Evolutionary conservation across 306 rosid species (phyloP).

Genomic region (Prunus mume): DNA sequence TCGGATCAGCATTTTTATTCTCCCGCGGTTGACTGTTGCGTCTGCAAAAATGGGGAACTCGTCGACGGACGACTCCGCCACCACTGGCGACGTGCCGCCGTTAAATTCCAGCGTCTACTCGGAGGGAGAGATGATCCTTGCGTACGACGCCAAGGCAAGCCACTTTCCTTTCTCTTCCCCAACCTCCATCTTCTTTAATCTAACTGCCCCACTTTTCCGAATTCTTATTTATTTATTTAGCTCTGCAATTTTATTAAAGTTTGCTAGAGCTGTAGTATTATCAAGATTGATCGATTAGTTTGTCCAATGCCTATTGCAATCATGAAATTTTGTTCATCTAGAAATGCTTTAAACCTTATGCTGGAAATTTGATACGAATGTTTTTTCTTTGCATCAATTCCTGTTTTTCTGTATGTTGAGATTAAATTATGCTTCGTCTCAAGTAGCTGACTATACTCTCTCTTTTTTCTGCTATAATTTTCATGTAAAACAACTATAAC

Average conservation of each 20-base stretch:
- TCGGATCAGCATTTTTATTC: not conserved
- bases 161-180: not conserved
- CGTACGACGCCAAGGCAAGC: constrained; percentile 76
- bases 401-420: not conserved
- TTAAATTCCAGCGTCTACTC: constrained; percentile 40
- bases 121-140: constrained; percentile 78
- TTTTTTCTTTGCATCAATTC: not conserved
- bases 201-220: not conserved
- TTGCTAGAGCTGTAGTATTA: not conserved
- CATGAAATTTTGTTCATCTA: not conserved
- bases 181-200: not conserved
- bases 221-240: not conserved
- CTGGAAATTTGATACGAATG: not conserved
- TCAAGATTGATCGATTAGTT: not conserved
- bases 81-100: constrained; percentile 57
- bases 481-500: not conserved
- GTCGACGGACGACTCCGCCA: constrained; percentile 58
- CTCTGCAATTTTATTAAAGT: not conserved
- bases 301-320: not conserved
- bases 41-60: constrained; percentile 54
- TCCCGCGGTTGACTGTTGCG: constrained; percentile 6
- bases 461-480: not conserved
- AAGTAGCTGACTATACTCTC: not conserved
- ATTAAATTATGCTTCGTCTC: not conserved
- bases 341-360: not conserved